These are phyloP conservation scores for Nannizzia gypsea DNA, from an alignment of 2,329 filamentous ascomycete genomes.

Conservation along the genomic window DNA sequence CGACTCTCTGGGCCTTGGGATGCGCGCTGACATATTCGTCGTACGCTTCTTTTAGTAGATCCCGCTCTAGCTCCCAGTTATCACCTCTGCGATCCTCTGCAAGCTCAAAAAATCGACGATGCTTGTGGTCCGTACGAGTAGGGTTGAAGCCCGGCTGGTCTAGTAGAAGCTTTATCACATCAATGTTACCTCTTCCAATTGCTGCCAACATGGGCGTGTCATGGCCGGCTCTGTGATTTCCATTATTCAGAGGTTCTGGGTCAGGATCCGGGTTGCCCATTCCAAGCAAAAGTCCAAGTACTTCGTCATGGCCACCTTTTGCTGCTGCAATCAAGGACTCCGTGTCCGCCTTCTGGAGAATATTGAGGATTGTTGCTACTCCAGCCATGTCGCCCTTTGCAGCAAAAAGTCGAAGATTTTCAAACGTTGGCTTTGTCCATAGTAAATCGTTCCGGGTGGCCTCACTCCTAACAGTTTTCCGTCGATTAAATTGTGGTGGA, in stretches of 20 bases:
- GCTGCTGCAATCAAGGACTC: constrained; percentile 84
- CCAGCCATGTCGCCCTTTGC: constrained; percentile 40
- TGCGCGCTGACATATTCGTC: constrained; percentile 25
- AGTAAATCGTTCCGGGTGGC: constrained; percentile 39
- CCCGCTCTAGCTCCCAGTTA: constrained; percentile 79
- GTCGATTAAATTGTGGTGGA: constrained; percentile 24
- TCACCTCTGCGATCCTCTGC: constrained; percentile 71
- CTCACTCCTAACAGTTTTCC: constrained; percentile 39
- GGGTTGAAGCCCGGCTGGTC: constrained; percentile 73
- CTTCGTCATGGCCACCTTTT: constrained; percentile 78
- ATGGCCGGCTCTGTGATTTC: constrained; percentile 51
- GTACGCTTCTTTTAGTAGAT: constrained; percentile 59
- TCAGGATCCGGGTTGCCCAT: constrained; percentile 57
- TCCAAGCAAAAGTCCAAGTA: constrained; percentile 65
- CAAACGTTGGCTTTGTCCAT: constrained; percentile 40
- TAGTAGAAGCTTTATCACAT: constrained; percentile 69
- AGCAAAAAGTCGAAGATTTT: constrained; percentile 39
- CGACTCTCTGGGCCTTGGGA: constrained; percentile 24
- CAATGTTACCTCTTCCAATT: constrained; percentile 76
- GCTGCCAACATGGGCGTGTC: constrained; percentile 89
- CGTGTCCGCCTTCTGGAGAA: constrained; percentile 53
- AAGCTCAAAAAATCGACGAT: constrained; percentile 76
- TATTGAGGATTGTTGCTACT: constrained; percentile 39
- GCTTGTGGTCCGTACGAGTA: constrained; percentile 57
- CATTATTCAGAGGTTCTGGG: constrained; percentile 49